phyloP scores from a whole-genome alignment of 2,329 filamentous ascomycete genomes.

The Colletotrichum sp. region DNA sequence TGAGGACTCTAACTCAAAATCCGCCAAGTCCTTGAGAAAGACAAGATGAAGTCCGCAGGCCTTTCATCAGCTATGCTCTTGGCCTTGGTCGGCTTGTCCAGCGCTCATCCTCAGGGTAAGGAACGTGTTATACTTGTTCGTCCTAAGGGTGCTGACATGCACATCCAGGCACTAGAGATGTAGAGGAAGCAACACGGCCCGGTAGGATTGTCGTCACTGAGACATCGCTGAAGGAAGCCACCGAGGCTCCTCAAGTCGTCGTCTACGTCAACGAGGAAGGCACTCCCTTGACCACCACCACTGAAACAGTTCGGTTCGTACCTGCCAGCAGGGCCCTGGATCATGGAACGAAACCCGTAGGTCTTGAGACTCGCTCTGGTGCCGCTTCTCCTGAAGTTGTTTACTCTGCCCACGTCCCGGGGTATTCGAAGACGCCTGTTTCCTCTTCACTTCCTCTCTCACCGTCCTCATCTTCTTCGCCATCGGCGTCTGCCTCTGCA shows the following conservation, averaged over 20 bases:
- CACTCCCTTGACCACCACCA: constrained; percentile 50
- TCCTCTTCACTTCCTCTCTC: background rate
- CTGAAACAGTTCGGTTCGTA: constrained; percentile 37
- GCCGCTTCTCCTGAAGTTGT: background rate
- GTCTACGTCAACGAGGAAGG: constrained; percentile 67
- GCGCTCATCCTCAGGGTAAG: constrained; percentile 12
- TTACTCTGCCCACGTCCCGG: background rate
- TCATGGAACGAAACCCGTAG: background rate
- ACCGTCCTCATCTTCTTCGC: background rate
- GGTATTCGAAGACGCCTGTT: background rate
- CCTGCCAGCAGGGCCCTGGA: constrained; percentile 19
- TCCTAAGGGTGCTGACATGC: background rate
- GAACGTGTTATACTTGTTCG: background rate
- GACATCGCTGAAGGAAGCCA: constrained; percentile 39
- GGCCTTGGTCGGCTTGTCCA: background rate
- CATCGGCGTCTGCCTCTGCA: background rate
- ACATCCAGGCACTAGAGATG: constrained; percentile 8
- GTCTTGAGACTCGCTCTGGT: background rate
- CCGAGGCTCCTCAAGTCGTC: constrained; percentile 52
- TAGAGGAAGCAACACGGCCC: background rate
- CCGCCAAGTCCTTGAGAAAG: background rate
- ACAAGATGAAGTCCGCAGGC: constrained; percentile 1
- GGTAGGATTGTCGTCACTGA: constrained; percentile 38
- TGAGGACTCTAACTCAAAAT: background rate
- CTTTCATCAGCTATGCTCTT: background rate